Base-by-base conservation (phyloP, 2,329 filamentous ascomycete species). In the Onygenales sp. region DNA sequence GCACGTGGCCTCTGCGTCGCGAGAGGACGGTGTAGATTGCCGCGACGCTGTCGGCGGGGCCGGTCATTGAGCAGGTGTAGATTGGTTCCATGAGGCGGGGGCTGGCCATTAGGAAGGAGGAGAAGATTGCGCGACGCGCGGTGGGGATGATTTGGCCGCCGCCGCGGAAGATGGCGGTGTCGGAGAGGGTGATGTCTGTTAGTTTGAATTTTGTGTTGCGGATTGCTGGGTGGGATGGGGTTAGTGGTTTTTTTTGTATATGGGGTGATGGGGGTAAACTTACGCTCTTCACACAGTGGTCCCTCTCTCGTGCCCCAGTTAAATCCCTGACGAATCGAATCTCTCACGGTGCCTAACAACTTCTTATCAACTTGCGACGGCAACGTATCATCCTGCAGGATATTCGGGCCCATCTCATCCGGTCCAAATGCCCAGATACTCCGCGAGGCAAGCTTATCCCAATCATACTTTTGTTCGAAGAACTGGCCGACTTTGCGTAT, bases 341-440 rank as follows among this genome's bases (percentile, higher is more conserved):
- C 93, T 61, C 90, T 85, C 44, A 96, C 92, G 37, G 84, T 86
- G 62, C 85, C 84, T 34, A 98, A 80, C 17, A 91, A 78, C 70
- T 92, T 94, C 73, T 94, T 93, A 74, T 98, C 91, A 56, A 97
- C 88, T 70, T 96, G 91, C 27, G 88, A 88, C 3, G 92, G 91
- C 14, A 98, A 76, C 14, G 93, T 98, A 70, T 98, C 93, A 69
- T 98, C 93, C 70, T 96, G 91, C 49, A 98, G 75, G 59, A 98
- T 93, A 70, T 98, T 98, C 5, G 93, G 89, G 0, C 91, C 88
- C 76, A 84, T 86, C 59, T 98, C 93, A 54, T 97, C 92, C 3
- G 93, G 93, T 2, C 93, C 93, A 72, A 98, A 98, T 1, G 93
- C 93, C 93, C 93, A 98, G 65, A 98, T 95, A 66, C 91, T 96